These are phyloP conservation scores for Kodamaea anthophila DNA, from an alignment of 1,139 yeast genomes.

Conservation along the genomic window DNA sequence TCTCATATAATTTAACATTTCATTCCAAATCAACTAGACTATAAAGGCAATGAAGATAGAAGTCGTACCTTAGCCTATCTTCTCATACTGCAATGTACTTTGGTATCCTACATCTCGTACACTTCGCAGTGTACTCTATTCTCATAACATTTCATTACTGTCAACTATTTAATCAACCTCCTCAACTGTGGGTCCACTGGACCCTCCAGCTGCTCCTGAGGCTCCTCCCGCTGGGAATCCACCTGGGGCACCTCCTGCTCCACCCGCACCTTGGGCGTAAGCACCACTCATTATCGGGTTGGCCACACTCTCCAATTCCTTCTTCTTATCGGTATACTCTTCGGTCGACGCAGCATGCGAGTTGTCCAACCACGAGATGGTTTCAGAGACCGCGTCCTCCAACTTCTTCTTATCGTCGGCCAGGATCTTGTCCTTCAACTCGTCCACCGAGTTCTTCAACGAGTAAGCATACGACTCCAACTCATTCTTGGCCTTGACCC, in stretches of 20 bases:
- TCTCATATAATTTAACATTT: too few species aligned
- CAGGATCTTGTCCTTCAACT: constrained; percentile 45
- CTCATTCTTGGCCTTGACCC: constrained; percentile 71
- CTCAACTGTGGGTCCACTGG: constrained; percentile 61
- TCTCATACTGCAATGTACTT: too few species aligned
- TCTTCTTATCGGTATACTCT: constrained; percentile 54
- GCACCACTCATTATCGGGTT: constrained; percentile 63
- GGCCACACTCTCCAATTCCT: constrained; percentile 59
- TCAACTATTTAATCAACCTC: constrained; percentile 66
- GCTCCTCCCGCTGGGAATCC: constrained; percentile 29
- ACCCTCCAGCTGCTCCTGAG: constrained; percentile 28
- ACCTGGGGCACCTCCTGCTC: constrained; percentile 32
- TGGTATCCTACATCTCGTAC: too few species aligned
- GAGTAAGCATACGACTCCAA: constrained; percentile 87
- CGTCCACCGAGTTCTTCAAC: constrained; percentile 56
- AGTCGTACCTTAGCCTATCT: too few species aligned
- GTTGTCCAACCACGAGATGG: constrained; percentile 44
- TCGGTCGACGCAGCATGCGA: constrained; percentile 48
- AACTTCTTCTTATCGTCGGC: constrained; percentile 41
- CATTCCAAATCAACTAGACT: too few species aligned
- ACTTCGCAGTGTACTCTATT: too few species aligned
- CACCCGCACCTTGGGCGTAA: constrained; percentile 47
- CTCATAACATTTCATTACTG: too few species aligned
- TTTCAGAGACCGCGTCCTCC: constrained; percentile 37
- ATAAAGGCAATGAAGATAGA: too few species aligned